These are phyloP conservation scores for Candida montana DNA, from an alignment of 805 yeast genomes.

Conservation along the genomic window DNA sequence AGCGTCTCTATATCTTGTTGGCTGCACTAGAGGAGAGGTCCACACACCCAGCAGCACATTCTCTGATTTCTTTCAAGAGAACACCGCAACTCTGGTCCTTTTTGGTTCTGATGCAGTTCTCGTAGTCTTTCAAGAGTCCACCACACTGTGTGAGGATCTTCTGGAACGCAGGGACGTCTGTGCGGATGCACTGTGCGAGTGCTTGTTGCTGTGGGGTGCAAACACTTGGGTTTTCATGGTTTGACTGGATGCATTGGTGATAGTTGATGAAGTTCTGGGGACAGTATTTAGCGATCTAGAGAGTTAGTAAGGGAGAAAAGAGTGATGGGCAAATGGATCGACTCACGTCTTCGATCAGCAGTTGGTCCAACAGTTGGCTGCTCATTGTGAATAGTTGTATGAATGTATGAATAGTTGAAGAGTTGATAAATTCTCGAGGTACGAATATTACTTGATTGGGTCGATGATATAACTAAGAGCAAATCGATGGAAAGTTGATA, in stretches of 20 bases:
- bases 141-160: conserved; percentile 61
- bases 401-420: too few relatives aligned
- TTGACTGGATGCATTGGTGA: conserved; percentile 64
- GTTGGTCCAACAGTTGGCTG: conserved; percentile 48
- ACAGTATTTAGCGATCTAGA: conserved; percentile 60
- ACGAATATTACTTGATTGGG: too few relatives aligned
- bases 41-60: conserved; percentile 48
- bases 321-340: too few relatives aligned
- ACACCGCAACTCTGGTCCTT: conserved; percentile 46
- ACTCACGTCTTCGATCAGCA: conserved; percentile 66
- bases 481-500: too few relatives aligned
- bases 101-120: conserved; percentile 52
- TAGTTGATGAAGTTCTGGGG: conserved; percentile 68
- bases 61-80: conserved; percentile 50
- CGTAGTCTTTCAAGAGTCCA: conserved; percentile 54
- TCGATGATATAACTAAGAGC: too few relatives aligned
- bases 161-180: conserved; percentile 63
- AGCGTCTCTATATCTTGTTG: conserved; percentile 8
- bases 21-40: conserved; percentile 22
- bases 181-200: conserved; percentile 58
- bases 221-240: conserved; percentile 42
- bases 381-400: conserved; percentile 11
- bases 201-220: conserved; percentile 54
- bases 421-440: too few relatives aligned
- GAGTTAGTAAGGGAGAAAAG: background rate